Percentiles rank a stretch among this genome's conserved stretches.
Conservation (phyloP, 108 stramenopile genomes). For the Schizochytrium sp. region DNA sequence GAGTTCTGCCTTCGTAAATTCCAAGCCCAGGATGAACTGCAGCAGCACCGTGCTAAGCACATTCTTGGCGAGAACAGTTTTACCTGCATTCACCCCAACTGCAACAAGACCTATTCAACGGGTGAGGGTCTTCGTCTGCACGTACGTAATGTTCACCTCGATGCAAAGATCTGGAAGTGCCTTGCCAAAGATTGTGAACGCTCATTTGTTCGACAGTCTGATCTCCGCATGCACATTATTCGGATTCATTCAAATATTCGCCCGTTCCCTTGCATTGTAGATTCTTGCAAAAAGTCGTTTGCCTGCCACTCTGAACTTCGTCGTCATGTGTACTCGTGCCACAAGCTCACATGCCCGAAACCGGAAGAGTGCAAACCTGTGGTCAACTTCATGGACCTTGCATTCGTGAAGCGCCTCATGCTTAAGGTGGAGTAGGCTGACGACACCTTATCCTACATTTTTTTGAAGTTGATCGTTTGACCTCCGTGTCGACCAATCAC, state of each 20-base stretch:
- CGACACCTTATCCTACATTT: neutral
- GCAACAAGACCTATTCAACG: constrained; percentile 50
- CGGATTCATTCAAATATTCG: constrained; percentile 49
- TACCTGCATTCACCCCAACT: constrained; percentile 6
- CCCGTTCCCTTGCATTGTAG: constrained; percentile 37
- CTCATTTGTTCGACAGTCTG: constrained; percentile 58
- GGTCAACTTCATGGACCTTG: neutral
- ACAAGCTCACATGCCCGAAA: constrained; percentile 43
- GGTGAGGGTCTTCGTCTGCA: constrained; percentile 50
- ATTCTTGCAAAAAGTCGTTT: constrained; percentile 31
- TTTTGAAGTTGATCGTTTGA: neutral
- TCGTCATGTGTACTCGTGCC: constrained; percentile 55
- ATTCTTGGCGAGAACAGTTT: constrained; percentile 34
- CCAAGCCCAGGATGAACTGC: neutral
- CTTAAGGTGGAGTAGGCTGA: constrained; percentile 8
- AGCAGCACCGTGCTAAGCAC: constrained; percentile 33
- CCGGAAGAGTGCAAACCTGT: constrained; percentile 40
- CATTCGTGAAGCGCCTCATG: constrained; percentile 41
- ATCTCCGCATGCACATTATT: constrained; percentile 59
- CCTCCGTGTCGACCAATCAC: neutral
- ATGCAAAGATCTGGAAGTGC: constrained; percentile 51
- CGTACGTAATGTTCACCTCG: constrained; percentile 51
- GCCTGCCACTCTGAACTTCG: constrained; percentile 60
- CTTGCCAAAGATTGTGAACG: constrained; percentile 35
- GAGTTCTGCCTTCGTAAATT: constrained; percentile 55